Base-by-base conservation (phyloP, 192 early-diverging fungal genomes). In the Globomyces pollinis-pini region DNA sequence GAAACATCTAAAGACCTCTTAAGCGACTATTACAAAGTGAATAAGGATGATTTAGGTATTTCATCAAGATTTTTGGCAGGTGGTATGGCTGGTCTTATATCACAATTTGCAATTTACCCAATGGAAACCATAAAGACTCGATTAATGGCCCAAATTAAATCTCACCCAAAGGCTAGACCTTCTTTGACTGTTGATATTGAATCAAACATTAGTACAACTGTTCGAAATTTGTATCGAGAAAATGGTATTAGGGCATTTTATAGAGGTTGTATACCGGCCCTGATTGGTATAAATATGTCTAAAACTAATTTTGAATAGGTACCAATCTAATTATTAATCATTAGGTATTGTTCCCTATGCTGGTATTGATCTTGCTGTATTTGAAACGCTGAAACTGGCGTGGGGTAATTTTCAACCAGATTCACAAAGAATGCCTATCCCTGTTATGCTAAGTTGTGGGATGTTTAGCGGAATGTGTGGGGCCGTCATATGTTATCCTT, bases 71-170 rank as follows among this genome's bases (percentile, higher is more conserved):
- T 89, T 54, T 57, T 85, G 39, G 86, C 87, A 32, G 88, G 88
- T 59, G 86, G 85, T 34, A 51, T 84, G 18, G 88, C 81, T 24
- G 88, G 88, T 33, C 65, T 90, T 23, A 67, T 82, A 56, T 78
- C 78, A 0, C 86, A 88, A 64, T 84, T 87, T 53, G 65, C 75
- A 16, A 88, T 88, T 45, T 90, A 88, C 55, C 88, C 88, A 1
- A 61, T 90, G 11, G 87, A 88, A 43, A 86, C 86, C 7, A 57
- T 87, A 49, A 90, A 90, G 62, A 87, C 86, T 2, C 71, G 87
- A 18, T 73, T 86, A 30, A 88, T 87, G 86, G 72, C 78, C 13
- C 78, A 85, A 41, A 84, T 72, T 50, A 32, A 34, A 29, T 34
- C 50, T 2, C 15, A 31, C 28, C n/a, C n/a, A n/a, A n/a, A n/a